phyloP scores from a whole-genome alignment of 345 rosid species.

The Ceriops zippeliana region DNA sequence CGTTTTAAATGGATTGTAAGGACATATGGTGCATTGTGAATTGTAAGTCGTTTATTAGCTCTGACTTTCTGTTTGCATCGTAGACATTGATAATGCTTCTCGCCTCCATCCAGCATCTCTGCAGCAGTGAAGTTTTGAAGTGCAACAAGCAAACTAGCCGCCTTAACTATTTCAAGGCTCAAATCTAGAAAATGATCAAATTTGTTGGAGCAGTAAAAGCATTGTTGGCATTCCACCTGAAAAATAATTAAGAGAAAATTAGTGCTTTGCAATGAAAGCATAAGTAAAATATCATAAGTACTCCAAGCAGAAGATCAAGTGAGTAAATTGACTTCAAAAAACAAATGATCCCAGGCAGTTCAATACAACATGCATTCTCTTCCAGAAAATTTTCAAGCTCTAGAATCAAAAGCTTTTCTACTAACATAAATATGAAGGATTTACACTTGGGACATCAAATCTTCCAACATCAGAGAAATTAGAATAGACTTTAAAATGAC shows the following conservation, averaged over 20 bases:
- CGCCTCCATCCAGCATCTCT: slow-evolving; percentile 84
- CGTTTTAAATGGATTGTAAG: slow-evolving; percentile 88
- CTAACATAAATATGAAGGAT: no score
- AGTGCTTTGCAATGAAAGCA: slow-evolving; percentile 3
- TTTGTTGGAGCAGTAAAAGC: slow-evolving; percentile 72
- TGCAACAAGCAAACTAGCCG: slow-evolving; percentile 68
- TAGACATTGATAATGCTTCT: slow-evolving; percentile 82
- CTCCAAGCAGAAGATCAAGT: no score
- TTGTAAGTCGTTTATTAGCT: slow-evolving; percentile 79
- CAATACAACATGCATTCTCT: no score
- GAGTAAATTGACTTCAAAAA: no score
- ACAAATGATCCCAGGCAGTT: no score
- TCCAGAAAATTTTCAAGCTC: no score
- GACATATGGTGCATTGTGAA: slow-evolving; percentile 82
- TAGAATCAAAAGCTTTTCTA: no score
- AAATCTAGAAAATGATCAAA: slow-evolving; percentile 87
- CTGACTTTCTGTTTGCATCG: slow-evolving; percentile 82
- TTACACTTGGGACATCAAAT: no score
- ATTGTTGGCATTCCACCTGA: slow-evolving; percentile 80
- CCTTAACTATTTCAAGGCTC: slow-evolving; percentile 81
- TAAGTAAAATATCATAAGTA: background rate
- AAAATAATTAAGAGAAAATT: slow-evolving; percentile 1
- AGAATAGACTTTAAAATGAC: no score
- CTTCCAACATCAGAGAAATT: no score
- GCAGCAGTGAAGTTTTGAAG: slow-evolving; percentile 68